A percentile compares a stretch with the other conserved stretches of the same genome.
These are phyloP conservation scores for Solioccasus polychromus DNA, from an alignment of 768 basidiomycete genomes.

Conservation along the genomic window DNA sequence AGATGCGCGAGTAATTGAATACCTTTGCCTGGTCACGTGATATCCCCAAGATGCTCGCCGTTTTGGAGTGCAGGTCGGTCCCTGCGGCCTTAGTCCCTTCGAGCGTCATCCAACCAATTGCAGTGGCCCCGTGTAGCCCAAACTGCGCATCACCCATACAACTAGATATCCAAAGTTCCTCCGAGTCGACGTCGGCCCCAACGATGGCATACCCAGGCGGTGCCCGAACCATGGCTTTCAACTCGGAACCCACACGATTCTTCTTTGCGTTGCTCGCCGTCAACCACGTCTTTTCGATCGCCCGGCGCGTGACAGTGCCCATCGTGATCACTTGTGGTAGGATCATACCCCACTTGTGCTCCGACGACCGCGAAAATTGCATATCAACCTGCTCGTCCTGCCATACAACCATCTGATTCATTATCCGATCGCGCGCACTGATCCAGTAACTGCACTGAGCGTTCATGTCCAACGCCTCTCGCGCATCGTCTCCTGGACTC, in stretches of 20 bases:
- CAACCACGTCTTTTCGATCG: conserved; percentile 97
- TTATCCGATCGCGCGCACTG: conserved; percentile 84
- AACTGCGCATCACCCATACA: conserved; percentile 99
- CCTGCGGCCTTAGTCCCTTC: conserved; percentile 94
- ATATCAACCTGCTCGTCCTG: conserved; percentile 51
- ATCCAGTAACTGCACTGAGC: conserved; percentile 98
- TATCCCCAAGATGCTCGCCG: conserved; percentile 88
- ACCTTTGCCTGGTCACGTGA: conserved; percentile 95
- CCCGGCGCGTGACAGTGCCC: conserved; percentile 97
- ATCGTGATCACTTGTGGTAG: conserved; percentile 95
- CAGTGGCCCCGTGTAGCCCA: conserved; percentile 92
- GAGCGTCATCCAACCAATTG: conserved; percentile 99
- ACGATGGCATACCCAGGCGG: conserved; percentile 93
- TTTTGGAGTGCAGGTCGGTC: conserved; percentile 96
- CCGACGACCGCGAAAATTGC: conserved; percentile 40
- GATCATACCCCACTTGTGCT: conserved; percentile 82
- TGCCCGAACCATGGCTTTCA: conserved; percentile 96
- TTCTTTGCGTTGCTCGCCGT: conserved; percentile 98
- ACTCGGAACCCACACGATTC: conserved; percentile 96
- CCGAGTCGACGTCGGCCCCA: conserved; percentile 97
- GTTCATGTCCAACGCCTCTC: conserved; percentile 86
- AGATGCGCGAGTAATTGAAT: conserved; percentile 98
- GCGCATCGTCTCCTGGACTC: conserved; percentile 77
- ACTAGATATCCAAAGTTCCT: conserved; percentile 98
- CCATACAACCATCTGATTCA: conserved; percentile 93